These are phyloP conservation scores for Naumovozyma dairenensis DNA, from an alignment of 805 yeast species.

Conservation along the genomic window DNA sequence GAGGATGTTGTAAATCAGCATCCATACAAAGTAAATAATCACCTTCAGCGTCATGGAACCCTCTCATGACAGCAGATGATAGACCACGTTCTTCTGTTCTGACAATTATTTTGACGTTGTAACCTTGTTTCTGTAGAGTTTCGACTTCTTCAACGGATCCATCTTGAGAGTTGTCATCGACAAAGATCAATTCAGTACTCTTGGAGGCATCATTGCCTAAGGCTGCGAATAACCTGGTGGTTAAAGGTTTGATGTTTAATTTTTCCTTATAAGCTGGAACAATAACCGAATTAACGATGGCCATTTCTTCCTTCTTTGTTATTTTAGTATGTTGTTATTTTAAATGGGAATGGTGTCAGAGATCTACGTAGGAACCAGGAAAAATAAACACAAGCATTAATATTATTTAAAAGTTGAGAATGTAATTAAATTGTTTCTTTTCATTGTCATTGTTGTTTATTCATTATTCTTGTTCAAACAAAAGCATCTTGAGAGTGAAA, in stretches of 20 bases:
- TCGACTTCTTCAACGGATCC: slow-evolving; percentile 46
- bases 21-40: slow-evolving; percentile 42
- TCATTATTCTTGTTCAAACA: too few relatives aligned
- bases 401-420: too few relatives aligned
- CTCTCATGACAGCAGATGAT: slow-evolving; percentile 41
- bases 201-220: slow-evolving; percentile 35
- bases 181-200: slow-evolving; percentile 39
- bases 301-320: too few relatives aligned
- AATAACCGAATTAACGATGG: slow-evolving; percentile 34
- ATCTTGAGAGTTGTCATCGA: slow-evolving; percentile 42
- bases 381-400: too few relatives aligned
- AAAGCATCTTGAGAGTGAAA: too few relatives aligned
- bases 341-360: too few relatives aligned
- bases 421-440: too few relatives aligned
- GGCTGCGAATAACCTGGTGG: slow-evolving; percentile 40
- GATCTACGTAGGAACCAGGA: too few relatives aligned
- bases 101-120: slow-evolving; percentile 39
- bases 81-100: slow-evolving; percentile 43
- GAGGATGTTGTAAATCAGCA: slow-evolving; percentile 46
- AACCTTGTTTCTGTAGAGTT: slow-evolving; percentile 35
- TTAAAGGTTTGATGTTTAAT: slow-evolving; percentile 39
- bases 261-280: slow-evolving; percentile 46
- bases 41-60: slow-evolving; percentile 39
- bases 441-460: too few relatives aligned
- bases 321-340: too few relatives aligned